Conservation (phyloP, 108 stramenopile species). For the Cyclotella sp. region DNA sequence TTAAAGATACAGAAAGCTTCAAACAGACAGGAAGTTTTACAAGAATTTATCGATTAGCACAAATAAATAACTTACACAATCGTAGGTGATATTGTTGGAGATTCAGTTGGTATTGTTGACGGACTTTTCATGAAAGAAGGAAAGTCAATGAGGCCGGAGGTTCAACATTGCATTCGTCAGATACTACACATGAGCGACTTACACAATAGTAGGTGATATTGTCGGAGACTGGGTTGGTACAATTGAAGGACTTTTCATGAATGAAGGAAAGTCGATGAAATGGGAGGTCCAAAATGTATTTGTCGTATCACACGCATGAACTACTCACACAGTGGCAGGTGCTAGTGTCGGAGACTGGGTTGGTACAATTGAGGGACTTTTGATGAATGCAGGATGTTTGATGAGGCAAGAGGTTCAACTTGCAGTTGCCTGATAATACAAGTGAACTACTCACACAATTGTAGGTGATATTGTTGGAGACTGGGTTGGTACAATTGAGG, state of each 20-base stretch:
- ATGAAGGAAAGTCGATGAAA: neutral
- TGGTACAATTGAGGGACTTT: too few species aligned
- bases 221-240: neutral
- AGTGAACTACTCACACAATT: neutral
- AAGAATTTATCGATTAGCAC: neutral
- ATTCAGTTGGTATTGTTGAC: too few species aligned
- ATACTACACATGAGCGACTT: neutral
- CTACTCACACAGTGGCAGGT: neutral
- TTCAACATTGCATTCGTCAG: neutral
- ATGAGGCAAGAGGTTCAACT: neutral
- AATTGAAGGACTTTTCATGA: neutral
- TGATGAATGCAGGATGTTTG: neutral
- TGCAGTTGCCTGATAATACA: neutral
- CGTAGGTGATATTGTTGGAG: neutral
- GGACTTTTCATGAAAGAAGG: too few species aligned
- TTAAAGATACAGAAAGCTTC: neutral
- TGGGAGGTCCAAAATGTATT: neutral
- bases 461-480: too few species aligned
- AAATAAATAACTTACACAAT: neutral
- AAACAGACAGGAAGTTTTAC: neutral
- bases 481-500: too few species aligned
- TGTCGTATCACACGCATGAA: neutral
- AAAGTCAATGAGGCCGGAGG: neutral
- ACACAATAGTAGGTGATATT: neutral
- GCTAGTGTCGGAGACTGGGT: too few species aligned